Conservation (phyloP, 768 basidiomycete species). For the Tulasnella calospora region DNA sequence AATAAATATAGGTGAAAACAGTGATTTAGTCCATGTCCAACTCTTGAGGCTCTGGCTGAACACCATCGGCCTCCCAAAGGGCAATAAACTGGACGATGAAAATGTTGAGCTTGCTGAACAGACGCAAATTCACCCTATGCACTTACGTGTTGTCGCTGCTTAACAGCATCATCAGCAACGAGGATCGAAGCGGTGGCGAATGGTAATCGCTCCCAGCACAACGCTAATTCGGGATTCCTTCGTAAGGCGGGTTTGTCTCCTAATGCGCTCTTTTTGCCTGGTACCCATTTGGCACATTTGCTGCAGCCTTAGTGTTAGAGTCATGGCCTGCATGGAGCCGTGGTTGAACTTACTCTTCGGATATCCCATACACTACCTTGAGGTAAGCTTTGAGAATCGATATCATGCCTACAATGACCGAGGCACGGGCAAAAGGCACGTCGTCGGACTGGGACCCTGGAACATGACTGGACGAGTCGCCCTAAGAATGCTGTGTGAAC, state of each 20-base stretch:
- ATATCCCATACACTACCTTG: constrained; percentile 74
- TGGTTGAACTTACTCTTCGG: constrained; percentile 65
- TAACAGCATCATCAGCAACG: constrained; percentile 55
- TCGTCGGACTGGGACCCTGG: background rate
- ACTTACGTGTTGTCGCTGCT: constrained; percentile 52
- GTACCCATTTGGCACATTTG: constrained; percentile 83
- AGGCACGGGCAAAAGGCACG: constrained; percentile 38
- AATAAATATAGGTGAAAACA: background rate
- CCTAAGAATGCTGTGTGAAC: background rate
- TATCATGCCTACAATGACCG: constrained; percentile 75
- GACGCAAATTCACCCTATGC: background rate
- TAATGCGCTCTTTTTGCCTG: constrained; percentile 82
- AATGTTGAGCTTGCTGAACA: constrained; percentile 11
- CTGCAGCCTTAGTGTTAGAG: constrained; percentile 40
- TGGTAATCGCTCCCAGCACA: constrained; percentile 70
- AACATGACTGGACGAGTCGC: background rate
- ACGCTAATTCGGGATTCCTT: constrained; percentile 51
- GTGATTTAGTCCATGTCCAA: background rate
- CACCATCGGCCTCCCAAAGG: constrained; percentile 78
- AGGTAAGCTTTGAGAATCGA: constrained; percentile 85
- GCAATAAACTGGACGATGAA: constrained; percentile 56
- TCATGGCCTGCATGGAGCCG: background rate
- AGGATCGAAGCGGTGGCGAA: constrained; percentile 57
- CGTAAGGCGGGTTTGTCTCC: constrained; percentile 77
- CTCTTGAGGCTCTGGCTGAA: constrained; percentile 39